A percentile compares a stretch with the other conserved stretches of the same genome.
These are phyloP conservation scores for Kregervanrija delftensis DNA, from an alignment of 805 yeast genomes.

Conservation along the genomic window DNA sequence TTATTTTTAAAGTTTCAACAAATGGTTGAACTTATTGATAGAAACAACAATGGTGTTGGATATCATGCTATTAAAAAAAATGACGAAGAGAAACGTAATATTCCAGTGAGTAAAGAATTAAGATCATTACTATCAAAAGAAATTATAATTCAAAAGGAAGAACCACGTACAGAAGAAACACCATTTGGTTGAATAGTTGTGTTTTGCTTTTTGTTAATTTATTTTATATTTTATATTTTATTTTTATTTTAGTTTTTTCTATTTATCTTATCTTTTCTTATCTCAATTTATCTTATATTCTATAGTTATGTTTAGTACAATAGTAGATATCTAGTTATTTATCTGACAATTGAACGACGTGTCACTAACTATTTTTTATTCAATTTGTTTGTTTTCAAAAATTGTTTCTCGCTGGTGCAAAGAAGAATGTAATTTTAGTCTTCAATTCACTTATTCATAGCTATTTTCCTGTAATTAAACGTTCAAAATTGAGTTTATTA, in stretches of 20 bases:
- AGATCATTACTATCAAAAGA: conserved; percentile 55
- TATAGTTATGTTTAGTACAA: not conserved
- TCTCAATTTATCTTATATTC: not conserved
- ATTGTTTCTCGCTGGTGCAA: too few relatives aligned
- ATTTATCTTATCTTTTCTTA: not conserved
- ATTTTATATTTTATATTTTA: too few relatives aligned
- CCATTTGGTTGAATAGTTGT: conserved; percentile 19
- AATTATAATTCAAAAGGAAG: conserved; percentile 47
- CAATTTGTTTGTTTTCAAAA: too few relatives aligned
- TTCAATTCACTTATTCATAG: too few relatives aligned
- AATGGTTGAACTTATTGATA: conserved; percentile 72
- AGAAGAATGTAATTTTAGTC: too few relatives aligned
- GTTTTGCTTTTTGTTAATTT: not conserved
- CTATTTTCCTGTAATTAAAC: too few relatives aligned
- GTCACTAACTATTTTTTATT: too few relatives aligned
- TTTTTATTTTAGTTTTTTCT: not conserved
- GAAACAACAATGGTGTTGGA: conserved; percentile 27
- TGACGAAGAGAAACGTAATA: not conserved
- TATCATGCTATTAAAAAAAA: conserved; percentile 5
- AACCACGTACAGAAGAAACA: conserved; percentile 23
- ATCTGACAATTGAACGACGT: too few relatives aligned
- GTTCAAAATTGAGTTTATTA: too few relatives aligned
- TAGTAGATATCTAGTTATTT: too few relatives aligned
- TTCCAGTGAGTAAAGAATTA: conserved; percentile 43
- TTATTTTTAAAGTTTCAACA: conserved; percentile 74